A percentile compares a stretch with the other conserved stretches of the same genome.
Evolutionary conservation across 2,329 filamentous ascomycete genomes (phyloP).

Genomic region (Exophiala sp.): DNA sequence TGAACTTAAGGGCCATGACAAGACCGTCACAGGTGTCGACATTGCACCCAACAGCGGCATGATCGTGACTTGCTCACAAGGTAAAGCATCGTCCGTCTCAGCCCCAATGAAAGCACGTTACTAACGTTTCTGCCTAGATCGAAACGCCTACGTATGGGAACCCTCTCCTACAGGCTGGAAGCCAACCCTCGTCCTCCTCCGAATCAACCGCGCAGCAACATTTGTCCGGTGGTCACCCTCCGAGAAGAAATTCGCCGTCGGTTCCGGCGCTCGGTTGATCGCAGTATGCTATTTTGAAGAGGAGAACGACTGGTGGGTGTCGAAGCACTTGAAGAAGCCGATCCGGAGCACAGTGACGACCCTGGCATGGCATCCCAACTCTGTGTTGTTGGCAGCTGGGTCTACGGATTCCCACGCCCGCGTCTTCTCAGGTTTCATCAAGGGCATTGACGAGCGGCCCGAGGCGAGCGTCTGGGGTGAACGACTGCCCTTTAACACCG

Average conservation of each 20-base stretch:
- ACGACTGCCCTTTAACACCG: slow-evolving; percentile 93
- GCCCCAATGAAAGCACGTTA: slow-evolving; percentile 5
- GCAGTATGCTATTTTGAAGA: slow-evolving; percentile 98
- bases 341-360: slow-evolving; percentile 96
- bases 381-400: slow-evolving; percentile 86
- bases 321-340: slow-evolving; percentile 98
- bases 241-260: slow-evolving; percentile 96
- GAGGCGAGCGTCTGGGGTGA: slow-evolving; percentile 91
- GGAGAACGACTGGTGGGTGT: slow-evolving; percentile 99
- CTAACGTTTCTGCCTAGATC: slow-evolving; percentile 56
- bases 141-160: slow-evolving; percentile 98
- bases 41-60: slow-evolving; percentile 86
- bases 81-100: slow-evolving; percentile 45
- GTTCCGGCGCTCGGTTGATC: slow-evolving; percentile 91
- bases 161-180: slow-evolving; percentile 90
- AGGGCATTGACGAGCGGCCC: slow-evolving; percentile 82
- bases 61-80: slow-evolving; percentile 97
- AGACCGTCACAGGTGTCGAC: slow-evolving; percentile 92
- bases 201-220: slow-evolving; percentile 94
- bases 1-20: slow-evolving; percentile 94
- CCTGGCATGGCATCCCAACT: slow-evolving; percentile 96
- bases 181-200: slow-evolving; percentile 90
- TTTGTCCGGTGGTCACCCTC: slow-evolving; percentile 97
- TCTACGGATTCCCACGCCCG: slow-evolving; percentile 96
- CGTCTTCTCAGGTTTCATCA: slow-evolving; percentile 94